A percentile compares a stretch with the other conserved stretches of the same genome.
These are phyloP conservation scores for Copromyces sp. DNA, from an alignment of 495 filamentous ascomycete species.

Conservation along the genomic window DNA sequence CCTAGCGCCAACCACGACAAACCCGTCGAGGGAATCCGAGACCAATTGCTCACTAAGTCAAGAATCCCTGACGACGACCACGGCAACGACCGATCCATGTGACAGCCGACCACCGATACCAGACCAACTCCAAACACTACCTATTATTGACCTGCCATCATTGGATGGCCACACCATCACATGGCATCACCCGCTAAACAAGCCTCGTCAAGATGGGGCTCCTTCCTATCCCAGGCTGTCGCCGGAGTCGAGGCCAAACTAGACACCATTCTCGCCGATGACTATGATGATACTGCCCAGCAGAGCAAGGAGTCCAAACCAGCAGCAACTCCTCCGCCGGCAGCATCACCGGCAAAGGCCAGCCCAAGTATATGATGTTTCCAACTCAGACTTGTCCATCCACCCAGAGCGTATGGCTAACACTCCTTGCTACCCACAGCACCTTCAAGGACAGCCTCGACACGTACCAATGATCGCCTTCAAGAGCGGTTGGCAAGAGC, in stretches of 20 bases:
- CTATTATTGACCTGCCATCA: background rate
- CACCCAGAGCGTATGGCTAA: slow-evolving; percentile 5
- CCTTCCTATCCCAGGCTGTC: slow-evolving; percentile 83
- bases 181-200: slow-evolving; percentile 26
- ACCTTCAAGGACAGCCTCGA: slow-evolving; percentile 43
- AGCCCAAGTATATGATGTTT: slow-evolving; percentile 19
- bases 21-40: background rate
- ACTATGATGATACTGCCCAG: slow-evolving; percentile 36
- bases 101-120: slow-evolving; percentile 5
- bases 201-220: slow-evolving; percentile 55
- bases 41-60: background rate
- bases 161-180: slow-evolving; percentile 5
- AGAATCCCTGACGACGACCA: background rate
- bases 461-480: slow-evolving; percentile 58
- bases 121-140: background rate
- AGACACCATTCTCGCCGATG: slow-evolving; percentile 82
- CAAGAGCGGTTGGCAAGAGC: slow-evolving; percentile 74
- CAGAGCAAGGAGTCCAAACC: slow-evolving; percentile 21
- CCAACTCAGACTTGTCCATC: background rate
- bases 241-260: slow-evolving; percentile 88
- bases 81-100: slow-evolving; percentile 3
- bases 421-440: slow-evolving; percentile 14
- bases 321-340: slow-evolving; percentile 9
- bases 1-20: background rate
- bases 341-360: slow-evolving; percentile 19